Evolutionary conservation across 2,329 filamentous ascomycete species (phyloP).

Genomic region (Incumbomyces lentus): DNA sequence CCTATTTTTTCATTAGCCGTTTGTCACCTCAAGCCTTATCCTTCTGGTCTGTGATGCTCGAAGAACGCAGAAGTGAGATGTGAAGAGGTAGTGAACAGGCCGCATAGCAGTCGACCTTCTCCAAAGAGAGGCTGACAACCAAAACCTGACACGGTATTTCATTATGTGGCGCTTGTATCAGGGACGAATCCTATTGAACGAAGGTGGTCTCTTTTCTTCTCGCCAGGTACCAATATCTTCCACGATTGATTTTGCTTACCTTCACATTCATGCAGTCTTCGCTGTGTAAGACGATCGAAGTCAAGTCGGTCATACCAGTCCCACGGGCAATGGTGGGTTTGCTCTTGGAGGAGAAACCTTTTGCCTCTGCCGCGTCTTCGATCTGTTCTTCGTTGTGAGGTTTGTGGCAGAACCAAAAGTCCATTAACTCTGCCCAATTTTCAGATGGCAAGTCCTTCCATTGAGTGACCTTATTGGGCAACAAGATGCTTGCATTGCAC

Average conservation of each 20-base stretch:
- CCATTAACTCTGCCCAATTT: constrained; percentile 99
- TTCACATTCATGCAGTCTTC: constrained; percentile 49
- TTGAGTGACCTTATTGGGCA: constrained; percentile 28
- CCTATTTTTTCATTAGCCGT: constrained; percentile 1
- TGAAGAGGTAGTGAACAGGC: constrained; percentile 7
- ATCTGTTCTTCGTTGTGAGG: constrained; percentile 45
- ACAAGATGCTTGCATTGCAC: constrained; percentile 27
- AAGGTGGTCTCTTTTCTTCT: constrained; percentile 47
- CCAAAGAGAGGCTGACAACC: constrained; percentile 20
- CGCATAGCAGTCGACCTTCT: constrained; percentile 26
- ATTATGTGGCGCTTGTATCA: constrained; percentile 52
- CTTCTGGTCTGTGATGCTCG: constrained; percentile 23
- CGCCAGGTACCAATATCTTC: constrained; percentile 28
- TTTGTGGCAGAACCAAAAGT: constrained; percentile 99
- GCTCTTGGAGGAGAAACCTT: constrained; percentile 77
- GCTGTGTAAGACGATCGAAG: constrained; percentile 61
- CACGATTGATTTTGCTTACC: constrained; percentile 23
- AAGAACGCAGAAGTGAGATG: constrained; percentile 18
- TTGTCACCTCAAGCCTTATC: constrained; percentile 20
- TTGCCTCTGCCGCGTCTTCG: constrained; percentile 41
- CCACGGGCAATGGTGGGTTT: constrained; percentile 55
- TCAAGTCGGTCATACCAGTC: constrained; percentile 70
- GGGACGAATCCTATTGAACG: constrained; percentile 36
- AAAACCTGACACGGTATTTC: constrained; percentile 20
- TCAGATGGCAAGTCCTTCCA: constrained; percentile 96